These are phyloP conservation scores for Herpotrichia juniperi DNA, from an alignment of 2,329 filamentous ascomycete species.

Conservation along the genomic window DNA sequence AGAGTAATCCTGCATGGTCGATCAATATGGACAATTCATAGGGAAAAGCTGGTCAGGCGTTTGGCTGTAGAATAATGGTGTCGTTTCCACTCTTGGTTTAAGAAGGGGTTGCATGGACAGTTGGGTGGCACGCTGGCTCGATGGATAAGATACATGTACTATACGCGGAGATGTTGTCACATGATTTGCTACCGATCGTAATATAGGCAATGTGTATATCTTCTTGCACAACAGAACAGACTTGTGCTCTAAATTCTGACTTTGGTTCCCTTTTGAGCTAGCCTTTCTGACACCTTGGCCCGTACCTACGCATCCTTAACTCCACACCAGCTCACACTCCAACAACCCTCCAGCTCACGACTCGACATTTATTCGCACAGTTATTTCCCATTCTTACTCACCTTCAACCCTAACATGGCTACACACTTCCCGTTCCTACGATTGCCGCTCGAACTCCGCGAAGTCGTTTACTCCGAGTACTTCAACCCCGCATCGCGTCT, in stretches of 20 bases:
- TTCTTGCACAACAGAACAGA: too few species aligned
- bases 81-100: conserved; percentile 23
- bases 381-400: not conserved
- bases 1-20: not conserved
- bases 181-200: too few species aligned
- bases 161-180: conserved; percentile 2
- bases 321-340: not conserved
- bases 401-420: conserved; percentile 6
- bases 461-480: conserved; percentile 38
- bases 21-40: not conserved
- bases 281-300: not conserved
- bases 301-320: not conserved
- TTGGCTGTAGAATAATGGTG: conserved; percentile 11
- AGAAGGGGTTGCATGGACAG: conserved; percentile 4
- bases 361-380: not conserved
- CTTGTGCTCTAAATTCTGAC: too few species aligned
- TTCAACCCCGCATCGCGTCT: conserved; percentile 32
- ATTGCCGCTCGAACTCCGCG: conserved; percentile 40
- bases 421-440: conserved; percentile 31
- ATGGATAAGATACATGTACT: conserved; percentile 3
- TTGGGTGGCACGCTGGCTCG: conserved; percentile 3
- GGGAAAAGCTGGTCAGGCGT: conserved; percentile 4
- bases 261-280: not conserved
- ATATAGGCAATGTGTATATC: too few species aligned
- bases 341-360: not conserved